These are phyloP conservation scores for Yamadazyma laniorum DNA, from an alignment of 805 yeast species.

Conservation along the genomic window DNA sequence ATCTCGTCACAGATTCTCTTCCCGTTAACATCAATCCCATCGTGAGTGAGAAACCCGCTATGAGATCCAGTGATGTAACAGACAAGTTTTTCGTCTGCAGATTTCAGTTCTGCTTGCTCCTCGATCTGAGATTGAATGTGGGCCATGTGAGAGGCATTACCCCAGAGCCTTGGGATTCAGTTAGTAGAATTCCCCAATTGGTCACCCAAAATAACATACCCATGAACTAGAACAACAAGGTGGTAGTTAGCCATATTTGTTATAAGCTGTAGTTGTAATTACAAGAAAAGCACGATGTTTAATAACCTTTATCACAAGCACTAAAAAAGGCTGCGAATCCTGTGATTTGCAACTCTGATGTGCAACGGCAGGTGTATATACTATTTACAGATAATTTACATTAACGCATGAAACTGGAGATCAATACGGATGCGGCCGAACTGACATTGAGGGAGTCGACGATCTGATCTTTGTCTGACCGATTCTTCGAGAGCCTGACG, in stretches of 20 bases:
- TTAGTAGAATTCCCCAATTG: conserved; percentile 9
- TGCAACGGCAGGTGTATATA: too few relatives aligned
- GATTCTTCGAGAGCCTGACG: conserved; percentile 39
- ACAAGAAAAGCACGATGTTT: too few relatives aligned
- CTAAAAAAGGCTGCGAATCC: too few relatives aligned
- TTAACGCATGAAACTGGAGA: conserved; percentile 21
- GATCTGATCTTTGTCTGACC: conserved; percentile 24
- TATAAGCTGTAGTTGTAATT: too few relatives aligned
- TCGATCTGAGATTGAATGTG: conserved; percentile 53
- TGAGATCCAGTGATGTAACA: conserved; percentile 59
- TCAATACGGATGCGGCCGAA: conserved; percentile 77
- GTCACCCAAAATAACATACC: conserved; percentile 40
- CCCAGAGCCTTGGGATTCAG: conserved; percentile 62
- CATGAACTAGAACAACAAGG: conserved; percentile 72
- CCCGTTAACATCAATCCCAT: conserved; percentile 86
- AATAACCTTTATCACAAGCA: too few relatives aligned
- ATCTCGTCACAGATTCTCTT: conserved; percentile 71
- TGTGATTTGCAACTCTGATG: too few relatives aligned
- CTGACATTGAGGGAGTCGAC: conserved; percentile 87
- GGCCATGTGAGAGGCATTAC: conserved; percentile 63
- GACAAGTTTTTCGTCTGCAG: conserved; percentile 25
- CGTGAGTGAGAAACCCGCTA: conserved; percentile 75
- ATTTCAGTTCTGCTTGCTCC: conserved; percentile 20
- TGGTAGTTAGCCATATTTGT: conserved; percentile 44
- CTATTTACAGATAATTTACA: background rate